Evolutionary conservation across 768 basidiomycete species (phyloP).

Genomic region (Lentinus brumalis): DNA sequence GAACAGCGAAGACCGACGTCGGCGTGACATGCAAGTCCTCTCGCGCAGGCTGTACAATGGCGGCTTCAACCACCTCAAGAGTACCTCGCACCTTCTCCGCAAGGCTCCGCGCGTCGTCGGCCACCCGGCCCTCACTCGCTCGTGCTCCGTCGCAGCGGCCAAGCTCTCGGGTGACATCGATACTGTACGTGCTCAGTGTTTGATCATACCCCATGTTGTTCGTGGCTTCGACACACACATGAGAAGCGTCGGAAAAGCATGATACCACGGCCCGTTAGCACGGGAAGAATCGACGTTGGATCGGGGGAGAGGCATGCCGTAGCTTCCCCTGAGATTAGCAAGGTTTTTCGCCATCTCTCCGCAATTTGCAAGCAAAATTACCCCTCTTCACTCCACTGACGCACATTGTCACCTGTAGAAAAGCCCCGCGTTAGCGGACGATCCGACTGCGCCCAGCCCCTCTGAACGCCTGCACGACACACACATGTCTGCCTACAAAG

Average conservation of each 20-base stretch:
- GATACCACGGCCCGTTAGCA: too few species aligned
- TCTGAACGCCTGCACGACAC: neutral
- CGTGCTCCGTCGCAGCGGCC: conserved; percentile 18
- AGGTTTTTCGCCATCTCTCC: conserved; percentile 14
- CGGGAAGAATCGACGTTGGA: too few species aligned
- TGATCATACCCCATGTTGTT: too few species aligned
- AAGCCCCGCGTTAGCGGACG: conserved; percentile 16
- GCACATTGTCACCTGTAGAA: conserved; percentile 8
- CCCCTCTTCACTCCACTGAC: neutral
- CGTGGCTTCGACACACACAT: too few species aligned
- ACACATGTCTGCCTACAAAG: conserved; percentile 31
- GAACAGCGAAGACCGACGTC: neutral
- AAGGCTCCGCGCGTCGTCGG: conserved; percentile 24
- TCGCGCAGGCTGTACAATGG: conserved; percentile 32
- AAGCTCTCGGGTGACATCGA: conserved; percentile 7
- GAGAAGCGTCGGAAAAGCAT: too few species aligned
- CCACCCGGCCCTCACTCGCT: conserved; percentile 20
- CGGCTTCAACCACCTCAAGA: conserved; percentile 34
- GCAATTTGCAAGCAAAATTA: conserved; percentile 4
- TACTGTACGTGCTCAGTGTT: conserved; percentile 3
- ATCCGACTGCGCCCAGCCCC: conserved; percentile 9
- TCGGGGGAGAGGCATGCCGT: neutral
- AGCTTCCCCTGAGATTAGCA: too few species aligned
- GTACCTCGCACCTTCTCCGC: conserved; percentile 27
- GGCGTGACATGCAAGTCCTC: conserved; percentile 26